Evolutionary conservation across 192 early-diverging fungal species (phyloP).

Genomic region (Podila horticola): DNA sequence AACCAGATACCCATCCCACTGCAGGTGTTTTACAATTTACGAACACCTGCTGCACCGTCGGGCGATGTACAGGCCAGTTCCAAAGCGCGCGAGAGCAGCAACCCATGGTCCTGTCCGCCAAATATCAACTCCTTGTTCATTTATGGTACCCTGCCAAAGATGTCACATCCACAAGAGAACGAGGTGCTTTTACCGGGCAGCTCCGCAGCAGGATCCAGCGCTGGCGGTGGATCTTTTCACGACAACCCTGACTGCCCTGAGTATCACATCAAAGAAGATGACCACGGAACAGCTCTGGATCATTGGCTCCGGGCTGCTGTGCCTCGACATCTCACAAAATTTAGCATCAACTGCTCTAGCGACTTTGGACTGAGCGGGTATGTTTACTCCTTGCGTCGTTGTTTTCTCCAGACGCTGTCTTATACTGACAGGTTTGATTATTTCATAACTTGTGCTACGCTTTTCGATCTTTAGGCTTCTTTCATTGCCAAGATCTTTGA

Average conservation of each 20-base stretch:
- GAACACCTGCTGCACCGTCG: neutral
- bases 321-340: slow-evolving; percentile 8
- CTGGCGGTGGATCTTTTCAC: slow-evolving; percentile 12
- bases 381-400: neutral
- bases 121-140: slow-evolving; percentile 13
- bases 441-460: neutral
- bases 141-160: slow-evolving; percentile 2
- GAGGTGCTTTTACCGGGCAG: neutral
- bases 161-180: slow-evolving; percentile 15
- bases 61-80: neutral
- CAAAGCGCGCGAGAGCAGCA: neutral
- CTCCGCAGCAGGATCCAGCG: slow-evolving; percentile 4
- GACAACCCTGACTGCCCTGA: neutral
- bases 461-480: slow-evolving; percentile 6
- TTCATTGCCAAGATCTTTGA: slow-evolving; percentile 10
- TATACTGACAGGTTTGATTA: neutral
- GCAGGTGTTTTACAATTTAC: slow-evolving; percentile 10
- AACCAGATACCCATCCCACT: slow-evolving; percentile 21
- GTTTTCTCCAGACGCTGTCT: neutral
- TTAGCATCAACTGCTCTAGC: slow-evolving; percentile 11
- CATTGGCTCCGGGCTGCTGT: slow-evolving; percentile 23
- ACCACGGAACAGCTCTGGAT: slow-evolving; percentile 16
- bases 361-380: slow-evolving; percentile 31
- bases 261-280: slow-evolving; percentile 4
- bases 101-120: slow-evolving; percentile 27